Percentiles rank a stretch among this genome's conserved stretches.
phyloP scores from a whole-genome alignment of 441 rosid genomes.

The Gossypium trilobum region DNA sequence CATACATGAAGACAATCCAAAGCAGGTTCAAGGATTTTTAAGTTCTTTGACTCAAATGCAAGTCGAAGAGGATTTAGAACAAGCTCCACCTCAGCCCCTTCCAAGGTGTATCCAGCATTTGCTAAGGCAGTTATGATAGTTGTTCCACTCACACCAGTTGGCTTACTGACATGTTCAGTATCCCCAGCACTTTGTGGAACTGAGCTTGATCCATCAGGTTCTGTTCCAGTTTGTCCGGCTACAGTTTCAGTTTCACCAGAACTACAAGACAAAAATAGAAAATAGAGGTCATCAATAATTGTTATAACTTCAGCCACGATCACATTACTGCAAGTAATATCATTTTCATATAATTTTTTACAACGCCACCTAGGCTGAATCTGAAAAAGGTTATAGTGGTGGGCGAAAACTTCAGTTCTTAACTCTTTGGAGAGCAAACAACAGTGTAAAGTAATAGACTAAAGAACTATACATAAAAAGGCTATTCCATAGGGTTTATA shows the following conservation, averaged over 20 bases:
- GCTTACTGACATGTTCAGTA: conserved; percentile 33
- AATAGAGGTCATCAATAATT: background rate
- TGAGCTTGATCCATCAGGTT: conserved; percentile 31
- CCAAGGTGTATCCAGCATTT: conserved; percentile 79
- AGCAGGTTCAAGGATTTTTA: conserved; percentile 83
- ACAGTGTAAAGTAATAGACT: background rate
- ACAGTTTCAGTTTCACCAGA: conserved; percentile 51
- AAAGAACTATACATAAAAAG: background rate
- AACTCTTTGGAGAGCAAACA: background rate
- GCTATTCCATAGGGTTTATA: background rate
- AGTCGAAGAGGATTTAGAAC: conserved; percentile 83
- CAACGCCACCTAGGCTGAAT: background rate
- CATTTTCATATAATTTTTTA: background rate
- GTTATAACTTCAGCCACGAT: conserved; percentile 4
- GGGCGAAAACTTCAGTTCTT: background rate
- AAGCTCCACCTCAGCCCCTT: conserved; percentile 76
- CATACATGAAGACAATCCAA: conserved; percentile 99
- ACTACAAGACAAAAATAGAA: conserved; percentile 29
- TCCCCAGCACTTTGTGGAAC: conserved; percentile 30
- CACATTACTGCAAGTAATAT: background rate
- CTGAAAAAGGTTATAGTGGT: background rate
- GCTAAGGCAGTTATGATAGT: conserved; percentile 55
- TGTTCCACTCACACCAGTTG: conserved; percentile 20
- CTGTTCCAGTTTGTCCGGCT: conserved; percentile 37
- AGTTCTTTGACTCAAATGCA: conserved; percentile 87